Percentiles rank a stretch among this genome's conserved stretches.
phyloP scores from a whole-genome alignment of 164 flowering plant species.

The Aristolochia contorta region DNA sequence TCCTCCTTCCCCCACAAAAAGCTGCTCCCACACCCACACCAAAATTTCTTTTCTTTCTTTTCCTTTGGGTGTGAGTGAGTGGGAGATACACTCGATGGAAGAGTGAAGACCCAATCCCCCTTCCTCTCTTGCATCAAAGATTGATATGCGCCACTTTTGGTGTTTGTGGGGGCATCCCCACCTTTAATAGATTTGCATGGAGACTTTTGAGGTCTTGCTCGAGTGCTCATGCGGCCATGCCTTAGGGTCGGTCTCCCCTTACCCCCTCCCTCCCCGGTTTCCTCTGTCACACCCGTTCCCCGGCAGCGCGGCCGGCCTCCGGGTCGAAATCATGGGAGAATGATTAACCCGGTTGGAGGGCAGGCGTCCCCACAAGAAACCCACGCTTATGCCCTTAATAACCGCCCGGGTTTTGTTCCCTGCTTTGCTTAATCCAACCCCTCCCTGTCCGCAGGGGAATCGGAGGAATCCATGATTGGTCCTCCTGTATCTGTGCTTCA shows the following conservation, averaged over 20 bases:
- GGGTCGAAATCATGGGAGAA: conserved; percentile 4
- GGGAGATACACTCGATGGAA: no score
- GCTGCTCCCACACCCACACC: background rate
- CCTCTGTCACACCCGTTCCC: no score
- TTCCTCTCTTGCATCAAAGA: background rate
- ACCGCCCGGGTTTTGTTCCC: no score
- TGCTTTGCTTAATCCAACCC: background rate
- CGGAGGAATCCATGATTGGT: no score
- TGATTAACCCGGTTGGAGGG: conserved; percentile 3
- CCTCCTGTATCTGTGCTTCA: no score
- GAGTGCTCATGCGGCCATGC: background rate
- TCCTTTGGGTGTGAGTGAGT: background rate
- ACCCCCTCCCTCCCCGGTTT: no score
- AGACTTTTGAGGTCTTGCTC: background rate
- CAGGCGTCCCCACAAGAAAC: background rate
- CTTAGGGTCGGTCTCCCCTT: no score
- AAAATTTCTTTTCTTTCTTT: background rate
- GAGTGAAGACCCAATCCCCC: no score
- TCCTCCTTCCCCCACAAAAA: background rate
- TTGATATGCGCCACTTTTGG: background rate
- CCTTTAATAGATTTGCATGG: background rate
- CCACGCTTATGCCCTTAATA: background rate
- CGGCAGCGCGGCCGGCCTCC: no score
- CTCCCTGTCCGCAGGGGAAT: no score
- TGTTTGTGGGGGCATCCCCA: background rate